A percentile compares a stretch with the other conserved stretches of the same genome.
phyloP scores from a whole-genome alignment of 345 rosid species.

The Camelina hispida region DNA sequence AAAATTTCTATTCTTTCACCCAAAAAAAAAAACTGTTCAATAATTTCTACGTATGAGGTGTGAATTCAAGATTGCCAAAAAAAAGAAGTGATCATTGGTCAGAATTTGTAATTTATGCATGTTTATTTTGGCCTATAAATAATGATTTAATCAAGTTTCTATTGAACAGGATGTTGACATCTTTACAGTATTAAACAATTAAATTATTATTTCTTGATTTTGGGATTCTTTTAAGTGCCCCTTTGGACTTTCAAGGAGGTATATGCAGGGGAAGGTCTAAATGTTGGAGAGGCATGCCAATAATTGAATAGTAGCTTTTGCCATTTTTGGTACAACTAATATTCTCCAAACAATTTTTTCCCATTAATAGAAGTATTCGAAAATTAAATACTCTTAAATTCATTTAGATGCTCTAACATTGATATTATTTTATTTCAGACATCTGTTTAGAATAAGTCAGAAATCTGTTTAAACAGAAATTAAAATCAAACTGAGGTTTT shows the following conservation, averaged over 20 bases:
- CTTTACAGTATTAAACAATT: neutral
- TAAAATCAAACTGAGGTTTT: conserved; percentile 28
- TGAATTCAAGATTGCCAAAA: neutral
- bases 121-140: neutral
- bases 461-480: conserved; percentile 24
- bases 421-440: neutral
- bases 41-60: conserved; percentile 4
- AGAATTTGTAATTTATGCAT: conserved; percentile 18
- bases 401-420: neutral
- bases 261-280: conserved; percentile 25
- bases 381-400: conserved; percentile 7
- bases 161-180: conserved; percentile 2
- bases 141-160: conserved; percentile 12
- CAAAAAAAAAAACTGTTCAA: neutral
- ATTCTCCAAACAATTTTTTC: neutral
- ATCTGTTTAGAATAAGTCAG: conserved; percentile 44
- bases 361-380: conserved; percentile 30
- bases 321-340: conserved; percentile 43
- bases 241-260: conserved; percentile 38
- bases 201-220: too few relatives aligned
- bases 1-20: neutral
- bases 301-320: conserved; percentile 36
- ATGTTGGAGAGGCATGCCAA: conserved; percentile 25
- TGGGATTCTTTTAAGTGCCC: conserved; percentile 5
- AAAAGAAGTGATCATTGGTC: neutral